Evolutionary conservation across 768 basidiomycete species (phyloP), one percentile per base, ranked within the genome.

Genomic region (Gyrodon lividus): DNA sequence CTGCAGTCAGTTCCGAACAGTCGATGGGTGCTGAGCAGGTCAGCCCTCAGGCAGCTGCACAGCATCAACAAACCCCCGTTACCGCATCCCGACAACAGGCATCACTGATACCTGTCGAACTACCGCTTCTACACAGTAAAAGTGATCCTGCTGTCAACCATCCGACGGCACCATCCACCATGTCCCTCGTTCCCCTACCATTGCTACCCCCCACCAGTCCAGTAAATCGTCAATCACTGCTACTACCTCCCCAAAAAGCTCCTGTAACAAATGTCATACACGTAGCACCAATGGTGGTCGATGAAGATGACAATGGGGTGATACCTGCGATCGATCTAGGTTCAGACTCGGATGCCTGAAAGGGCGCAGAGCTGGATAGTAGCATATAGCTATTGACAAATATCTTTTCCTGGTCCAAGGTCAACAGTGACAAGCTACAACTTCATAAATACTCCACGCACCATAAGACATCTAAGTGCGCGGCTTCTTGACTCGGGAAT

Each of bases 301-400:
- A 67, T n/a, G 72, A 73, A n/a, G 73, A 82, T 4, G 86, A 89
- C 13, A 78, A 78, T n/a, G 86, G 88, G 55, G 84, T 85, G 54
- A 83, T 94, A 74, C 91, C 91, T 3, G 61, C 74, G 10, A 91
- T 94, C 33, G 79, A 92, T 63, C 72, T 90, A 74, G 83, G 77
- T 35, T 92, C 90, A 1, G 90, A 92, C 66, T 87, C 89, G 4
- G 91, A 92, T 37, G 44, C 34, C 28, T 69, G 51, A 57, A 19
- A 17, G 7, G 46, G 6, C 6, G 13, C 23, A 33, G 7, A 43
- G 23, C 24, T 16, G 37, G 41, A 30, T 20, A 38, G 47, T 33
- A 34, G 35, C 40, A 43, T 43, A 22, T 39, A 43, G 41, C 19
- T 30, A 22, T 30, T n/a, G 43, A n/a, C 31, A 34, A 30, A 40